Evolutionary conservation across 805 yeast genomes (phyloP), one percentile per base, ranked within the genome.

Genomic region (Starmerella potacharoeniae): DNA sequence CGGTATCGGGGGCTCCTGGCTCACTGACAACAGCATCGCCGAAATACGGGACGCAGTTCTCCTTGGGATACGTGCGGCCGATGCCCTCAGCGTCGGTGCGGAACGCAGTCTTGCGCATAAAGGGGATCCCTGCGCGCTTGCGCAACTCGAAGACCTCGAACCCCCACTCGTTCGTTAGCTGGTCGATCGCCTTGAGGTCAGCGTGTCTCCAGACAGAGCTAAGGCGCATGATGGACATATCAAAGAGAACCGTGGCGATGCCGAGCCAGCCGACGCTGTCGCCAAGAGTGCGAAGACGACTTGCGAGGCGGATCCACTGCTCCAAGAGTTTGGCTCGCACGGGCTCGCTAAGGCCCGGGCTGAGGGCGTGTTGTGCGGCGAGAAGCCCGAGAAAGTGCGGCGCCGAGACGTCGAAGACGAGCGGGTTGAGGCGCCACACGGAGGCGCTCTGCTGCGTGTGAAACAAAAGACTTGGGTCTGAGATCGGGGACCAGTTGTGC

Each of bases 191-290:
- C 33, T 77, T 77, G 22, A 77, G 75, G 13, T 84, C 77, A 4
- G 89, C 86, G 49, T 74, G 72, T 7, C 82, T 72, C 97, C 97
- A 91, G 1, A 90, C 77, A 53, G 78, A 76, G 31, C 77, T 71
- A 47, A 91, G 72, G 60, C 97, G 77, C 55, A 91, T 71, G 1
- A 91, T 75, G 0, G 96, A 95, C 53, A 84, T 79, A 0, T 95
- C 85, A 63, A 95, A 83, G 1, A 90, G 75, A 1, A 84, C 76
- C 0, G 93, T 82, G 0, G 96, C 87, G 61, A 91, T 81, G 0
- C 96, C 95, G 29, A 88, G 72, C 97, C 97, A 91, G 34, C 93
- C 83, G 0, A 89, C 90, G 90, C 88, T 87, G 66, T 91, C 95
- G 50, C 97, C 97, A 34, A 79, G 72, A 57, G 78, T 79, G 64